Base-by-base conservation (phyloP, 441 rosid genomes). In the California macrophylla region DNA sequence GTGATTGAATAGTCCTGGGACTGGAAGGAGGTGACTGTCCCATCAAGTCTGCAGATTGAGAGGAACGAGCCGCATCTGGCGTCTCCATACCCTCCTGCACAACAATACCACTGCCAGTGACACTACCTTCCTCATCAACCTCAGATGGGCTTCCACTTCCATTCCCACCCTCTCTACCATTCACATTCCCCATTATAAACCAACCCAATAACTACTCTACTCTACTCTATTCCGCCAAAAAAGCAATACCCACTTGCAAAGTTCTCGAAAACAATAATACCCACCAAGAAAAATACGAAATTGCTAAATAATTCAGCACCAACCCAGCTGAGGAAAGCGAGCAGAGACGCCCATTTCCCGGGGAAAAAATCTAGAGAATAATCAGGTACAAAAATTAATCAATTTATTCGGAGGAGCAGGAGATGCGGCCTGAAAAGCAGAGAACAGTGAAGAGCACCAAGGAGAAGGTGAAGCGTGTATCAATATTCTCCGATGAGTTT, bases 21-120 rank as follows among this genome's bases (percentile, higher is more conserved):
- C 91, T 89, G 68, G 86, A 91, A 79, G 96, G 97, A 80, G 97
- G 95, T 6, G 96, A 93, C 71, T 91, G 97, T 67, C 92, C 93
- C 93, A 91, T 89, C 80, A 87, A 78, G 74, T 80, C 83, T 18
- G 72, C 67, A 47, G 77, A 77, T 1, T 77, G 79, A 2, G 68
- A 70, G 40, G 61, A 71, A 23, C 24, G 76, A 25, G 64, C 15
- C 72, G 61, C 88, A 67, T 80, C 86, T 6, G 86, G 75, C 56
- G 82, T 79, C 65, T 71, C 72, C 85, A 82, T 78, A 54, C 84
- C 47, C 75, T 77, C 84, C 6, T 72, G 81, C 4, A 79, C 72
- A 56, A 72, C 72, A 65, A 76, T 79, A 71, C 71, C 45, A 28
- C 29, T 26, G 28, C 36, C 70, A 66, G 24, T 29, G 5, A 36